A percentile compares a stretch with the other conserved stretches of the same genome.
These are phyloP conservation scores for Ogataea polymorpha DNA, from an alignment of 805 yeast genomes.

Conservation along the genomic window DNA sequence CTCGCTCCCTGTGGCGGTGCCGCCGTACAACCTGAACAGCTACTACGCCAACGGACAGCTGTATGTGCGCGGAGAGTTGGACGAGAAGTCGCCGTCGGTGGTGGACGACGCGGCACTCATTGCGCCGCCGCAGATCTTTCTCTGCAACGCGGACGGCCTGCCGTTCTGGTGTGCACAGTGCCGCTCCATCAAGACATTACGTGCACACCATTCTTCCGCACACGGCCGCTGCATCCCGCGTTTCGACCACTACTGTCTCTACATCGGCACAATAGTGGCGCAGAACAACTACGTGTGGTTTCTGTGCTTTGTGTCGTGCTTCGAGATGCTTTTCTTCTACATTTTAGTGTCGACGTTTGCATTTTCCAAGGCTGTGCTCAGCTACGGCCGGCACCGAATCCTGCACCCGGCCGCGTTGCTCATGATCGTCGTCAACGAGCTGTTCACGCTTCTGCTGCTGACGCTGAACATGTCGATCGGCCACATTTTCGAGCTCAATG, in stretches of 20 bases:
- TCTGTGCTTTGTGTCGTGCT: conserved; percentile 45
- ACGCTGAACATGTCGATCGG: conserved; percentile 41
- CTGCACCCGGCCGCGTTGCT: conserved; percentile 27
- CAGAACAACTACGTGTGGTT: conserved; percentile 60
- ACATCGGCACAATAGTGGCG: conserved; percentile 75
- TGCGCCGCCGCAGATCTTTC: conserved; percentile 55
- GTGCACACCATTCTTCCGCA: conserved; percentile 69
- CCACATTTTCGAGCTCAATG: conserved; percentile 41
- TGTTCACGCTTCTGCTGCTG: conserved; percentile 44
- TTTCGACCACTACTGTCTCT: conserved; percentile 83
- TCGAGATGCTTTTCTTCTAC: conserved; percentile 37
- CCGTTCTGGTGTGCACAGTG: conserved; percentile 77
- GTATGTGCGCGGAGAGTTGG: conserved; percentile 2
- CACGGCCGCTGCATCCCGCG: conserved; percentile 57
- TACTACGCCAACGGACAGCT: conserved; percentile 24
- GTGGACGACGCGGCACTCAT: conserved; percentile 20
- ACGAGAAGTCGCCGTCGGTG: conserved; percentile 4
- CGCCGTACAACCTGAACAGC: conserved; percentile 32
- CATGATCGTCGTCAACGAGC: conserved; percentile 41
- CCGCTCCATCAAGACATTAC: conserved; percentile 57
- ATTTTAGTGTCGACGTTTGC: conserved; percentile 38
- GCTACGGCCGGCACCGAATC: conserved; percentile 19
- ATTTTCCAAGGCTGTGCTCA: conserved; percentile 29
- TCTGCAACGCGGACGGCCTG: conserved; percentile 69
- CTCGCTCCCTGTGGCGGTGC: conserved; percentile 33